These are phyloP conservation scores for Puya raimondii DNA, from an alignment of 176 grass and related monocot species.

Conservation along the genomic window DNA sequence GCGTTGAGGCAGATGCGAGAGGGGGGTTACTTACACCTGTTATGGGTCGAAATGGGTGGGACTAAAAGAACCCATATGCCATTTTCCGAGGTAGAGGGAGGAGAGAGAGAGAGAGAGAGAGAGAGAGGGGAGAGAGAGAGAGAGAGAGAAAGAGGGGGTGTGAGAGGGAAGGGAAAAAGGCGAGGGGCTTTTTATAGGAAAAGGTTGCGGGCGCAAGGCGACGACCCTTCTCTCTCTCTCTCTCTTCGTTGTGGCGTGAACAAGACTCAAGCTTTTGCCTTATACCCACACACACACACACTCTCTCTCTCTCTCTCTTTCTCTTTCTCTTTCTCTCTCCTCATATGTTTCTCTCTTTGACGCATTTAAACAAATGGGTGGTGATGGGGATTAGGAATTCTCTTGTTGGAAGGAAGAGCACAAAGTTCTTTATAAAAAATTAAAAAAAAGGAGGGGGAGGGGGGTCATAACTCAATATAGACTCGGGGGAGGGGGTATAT, in stretches of 20 bases:
- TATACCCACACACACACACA: no score
- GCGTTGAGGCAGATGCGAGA: no score
- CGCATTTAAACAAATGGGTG: constrained; percentile 26
- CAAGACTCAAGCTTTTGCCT: constrained; percentile 10
- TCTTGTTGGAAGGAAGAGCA: neutral
- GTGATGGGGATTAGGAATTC: neutral
- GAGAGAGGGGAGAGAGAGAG: neutral
- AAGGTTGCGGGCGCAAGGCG: constrained; percentile 27
- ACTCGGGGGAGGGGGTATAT: neutral
- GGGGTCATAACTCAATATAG: neutral
- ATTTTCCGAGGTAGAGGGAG: neutral
- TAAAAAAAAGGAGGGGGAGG: no score
- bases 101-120: neutral
- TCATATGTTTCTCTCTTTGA: constrained; percentile 9
- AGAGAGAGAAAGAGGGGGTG: neutral
- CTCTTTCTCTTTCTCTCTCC: constrained; percentile 7
- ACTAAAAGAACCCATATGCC: neutral
- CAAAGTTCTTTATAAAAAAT: no score
- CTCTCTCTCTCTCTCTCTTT: no score
- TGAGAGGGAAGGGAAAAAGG: neutral
- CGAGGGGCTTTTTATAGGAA: constrained; percentile 11
- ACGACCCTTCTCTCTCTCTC: constrained; percentile 1
- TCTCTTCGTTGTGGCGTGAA: constrained; percentile 18
- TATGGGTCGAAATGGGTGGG: neutral
- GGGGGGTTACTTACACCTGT: no score